Evolutionary conservation across 2,329 filamentous ascomycete genomes (phyloP).

Genomic region (Venturia effusa): DNA sequence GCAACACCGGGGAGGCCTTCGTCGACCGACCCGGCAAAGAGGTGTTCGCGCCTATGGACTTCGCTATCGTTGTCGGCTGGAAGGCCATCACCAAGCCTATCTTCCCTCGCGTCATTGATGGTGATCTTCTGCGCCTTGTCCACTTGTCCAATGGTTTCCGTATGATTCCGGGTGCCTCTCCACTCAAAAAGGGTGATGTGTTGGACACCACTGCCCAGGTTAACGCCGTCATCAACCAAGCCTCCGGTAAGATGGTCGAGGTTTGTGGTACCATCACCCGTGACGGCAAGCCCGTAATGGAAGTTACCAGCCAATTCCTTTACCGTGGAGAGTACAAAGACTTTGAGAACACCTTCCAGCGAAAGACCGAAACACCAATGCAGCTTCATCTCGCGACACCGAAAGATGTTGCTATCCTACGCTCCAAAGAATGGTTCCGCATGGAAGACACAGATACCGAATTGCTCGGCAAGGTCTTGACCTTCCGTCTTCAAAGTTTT

Average conservation of each 20-base stretch:
- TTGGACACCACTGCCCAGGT: conserved; percentile 89
- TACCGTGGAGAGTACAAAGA: conserved; percentile 90
- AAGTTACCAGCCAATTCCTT: conserved; percentile 95
- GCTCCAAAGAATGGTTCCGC: conserved; percentile 96
- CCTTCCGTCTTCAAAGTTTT: conserved; percentile 88
- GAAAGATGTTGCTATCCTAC: conserved; percentile 87
- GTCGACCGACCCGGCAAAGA: conserved; percentile 91
- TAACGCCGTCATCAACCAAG: conserved; percentile 96
- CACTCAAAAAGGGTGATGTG: conserved; percentile 88
- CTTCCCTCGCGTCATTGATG: conserved; percentile 92
- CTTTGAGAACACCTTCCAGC: conserved; percentile 97
- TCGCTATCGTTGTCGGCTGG: conserved; percentile 95
- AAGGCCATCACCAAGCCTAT: conserved; percentile 99
- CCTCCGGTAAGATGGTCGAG: conserved; percentile 98
- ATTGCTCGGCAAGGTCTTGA: conserved; percentile 83
- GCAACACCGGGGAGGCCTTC: conserved; percentile 94
- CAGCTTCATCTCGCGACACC: conserved; percentile 77
- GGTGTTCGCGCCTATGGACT: conserved; percentile 96
- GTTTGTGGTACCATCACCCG: conserved; percentile 95
- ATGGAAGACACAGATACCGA: conserved; percentile 76
- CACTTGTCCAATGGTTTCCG: conserved; percentile 96
- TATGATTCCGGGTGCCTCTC: conserved; percentile 92
- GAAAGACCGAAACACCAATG: conserved; percentile 91
- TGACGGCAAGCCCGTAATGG: conserved; percentile 80
- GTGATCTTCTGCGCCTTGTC: conserved; percentile 89